Evolutionary conservation across 192 early-diverging fungal species (phyloP).

Genomic region (Pilaira anomala): DNA sequence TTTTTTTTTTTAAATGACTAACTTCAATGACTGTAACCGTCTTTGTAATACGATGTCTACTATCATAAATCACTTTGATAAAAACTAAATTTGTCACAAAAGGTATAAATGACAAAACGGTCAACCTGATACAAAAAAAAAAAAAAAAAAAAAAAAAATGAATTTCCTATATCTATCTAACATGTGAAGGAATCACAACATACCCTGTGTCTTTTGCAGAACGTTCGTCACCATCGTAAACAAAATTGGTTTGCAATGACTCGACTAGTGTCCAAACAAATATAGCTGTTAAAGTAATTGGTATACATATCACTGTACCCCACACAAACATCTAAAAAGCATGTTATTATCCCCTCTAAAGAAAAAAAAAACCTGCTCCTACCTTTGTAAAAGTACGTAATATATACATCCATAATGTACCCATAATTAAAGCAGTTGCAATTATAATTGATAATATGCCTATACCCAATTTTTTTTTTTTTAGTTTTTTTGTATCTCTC

Average conservation of each 20-base stretch:
- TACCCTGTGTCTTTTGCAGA: slow-evolving; percentile 46
- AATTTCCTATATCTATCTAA: too few species aligned
- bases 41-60: slow-evolving; percentile 42
- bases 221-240: slow-evolving; percentile 24
- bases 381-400: slow-evolving; percentile 39
- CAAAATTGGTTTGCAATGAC: slow-evolving; percentile 40
- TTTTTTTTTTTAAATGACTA: too few species aligned
- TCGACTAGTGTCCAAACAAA: slow-evolving; percentile 53
- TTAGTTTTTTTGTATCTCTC: not conserved
- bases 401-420: slow-evolving; percentile 37
- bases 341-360: too few species aligned
- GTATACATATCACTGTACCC: slow-evolving; percentile 46
- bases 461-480: too few species aligned
- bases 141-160: not conserved
- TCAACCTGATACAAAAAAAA: slow-evolving; percentile 27
- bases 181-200: too few species aligned
- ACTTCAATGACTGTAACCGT: slow-evolving; percentile 58
- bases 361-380: not conserved
- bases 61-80: slow-evolving; percentile 35
- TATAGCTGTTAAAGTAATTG: slow-evolving; percentile 37
- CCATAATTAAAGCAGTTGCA: slow-evolving; percentile 21
- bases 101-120: slow-evolving; percentile 50
- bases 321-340: slow-evolving; percentile 49
- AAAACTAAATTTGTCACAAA: slow-evolving; percentile 40
- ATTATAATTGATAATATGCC: slow-evolving; percentile 39